Conservation (phyloP, 805 yeast genomes). For the Wickerhamomyces pijperi region DNA sequence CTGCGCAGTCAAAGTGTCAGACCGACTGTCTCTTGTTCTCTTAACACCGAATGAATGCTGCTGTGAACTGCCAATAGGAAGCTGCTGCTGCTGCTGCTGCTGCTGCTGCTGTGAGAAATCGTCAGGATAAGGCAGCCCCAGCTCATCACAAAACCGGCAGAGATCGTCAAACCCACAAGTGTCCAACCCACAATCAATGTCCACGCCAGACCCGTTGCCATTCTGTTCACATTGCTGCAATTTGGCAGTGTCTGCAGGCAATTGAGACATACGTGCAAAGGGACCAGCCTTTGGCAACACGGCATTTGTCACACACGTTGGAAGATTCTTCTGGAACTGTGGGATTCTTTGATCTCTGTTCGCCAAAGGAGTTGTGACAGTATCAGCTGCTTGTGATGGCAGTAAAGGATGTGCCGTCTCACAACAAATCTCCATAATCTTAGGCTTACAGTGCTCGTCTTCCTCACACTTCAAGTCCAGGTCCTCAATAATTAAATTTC, state of each 20-base stretch:
- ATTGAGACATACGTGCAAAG: too few species aligned
- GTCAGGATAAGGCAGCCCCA: conserved; percentile 1
- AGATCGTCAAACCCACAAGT: conserved; percentile 23
- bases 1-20: too few species aligned
- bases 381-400: not conserved
- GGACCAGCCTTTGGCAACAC: not conserved
- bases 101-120: conserved; percentile 5
- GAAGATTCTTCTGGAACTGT: not conserved
- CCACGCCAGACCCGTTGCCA: conserved; percentile 10
- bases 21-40: not conserved
- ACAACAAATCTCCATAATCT: conserved; percentile 30
- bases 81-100: not conserved
- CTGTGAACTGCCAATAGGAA: too few species aligned
- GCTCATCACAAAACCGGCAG: conserved; percentile 20
- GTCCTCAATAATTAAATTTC: conserved; percentile 10
- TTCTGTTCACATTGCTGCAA: not conserved
- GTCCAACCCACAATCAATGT: conserved; percentile 19
- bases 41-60: conserved; percentile 2
- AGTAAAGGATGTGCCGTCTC: conserved; percentile 20
- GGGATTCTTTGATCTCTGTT: not conserved
- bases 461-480: conserved; percentile 11
- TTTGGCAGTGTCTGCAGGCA: too few species aligned
- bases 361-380: too few species aligned
- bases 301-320: not conserved
- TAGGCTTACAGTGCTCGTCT: conserved; percentile 25